Evolutionary conservation across 371 early-diverging fungal species (phyloP).

Genomic region (Neoconidiobolus thromboides): DNA sequence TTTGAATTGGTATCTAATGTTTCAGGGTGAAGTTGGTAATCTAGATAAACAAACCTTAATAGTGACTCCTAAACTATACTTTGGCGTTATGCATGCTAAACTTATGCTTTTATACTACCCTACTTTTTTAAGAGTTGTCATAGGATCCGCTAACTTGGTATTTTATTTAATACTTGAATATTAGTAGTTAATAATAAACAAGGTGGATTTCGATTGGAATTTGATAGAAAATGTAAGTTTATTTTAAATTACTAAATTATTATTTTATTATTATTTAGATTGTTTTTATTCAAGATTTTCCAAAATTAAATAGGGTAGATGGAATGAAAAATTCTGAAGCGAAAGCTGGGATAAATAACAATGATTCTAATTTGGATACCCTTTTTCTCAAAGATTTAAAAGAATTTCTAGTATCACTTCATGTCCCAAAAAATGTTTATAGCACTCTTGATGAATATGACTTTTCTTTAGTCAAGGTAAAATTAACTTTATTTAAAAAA

Average conservation of each 20-base stretch:
- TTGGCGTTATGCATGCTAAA: slow-evolving; percentile 1
- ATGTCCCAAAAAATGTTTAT: neutral
- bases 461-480: neutral
- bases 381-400: neutral
- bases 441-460: neutral
- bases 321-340: no score
- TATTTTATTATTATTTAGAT: neutral
- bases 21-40: neutral
- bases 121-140: neutral
- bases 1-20: neutral
- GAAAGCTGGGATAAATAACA: neutral
- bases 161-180: neutral
- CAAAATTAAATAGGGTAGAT: neutral
- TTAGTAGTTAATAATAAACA: neutral
- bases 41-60: neutral
- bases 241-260: no score
- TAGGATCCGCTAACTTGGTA: neutral
- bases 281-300: slow-evolving; percentile 1
- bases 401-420: neutral
- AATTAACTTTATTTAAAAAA: neutral
- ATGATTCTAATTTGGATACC: neutral
- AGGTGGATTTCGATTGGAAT: neutral
- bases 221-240: neutral
- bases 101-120: neutral
- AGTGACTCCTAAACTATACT: neutral